Conservation (phyloP, 2,329 filamentous ascomycete species). For the Cercospora sp. region DNA sequence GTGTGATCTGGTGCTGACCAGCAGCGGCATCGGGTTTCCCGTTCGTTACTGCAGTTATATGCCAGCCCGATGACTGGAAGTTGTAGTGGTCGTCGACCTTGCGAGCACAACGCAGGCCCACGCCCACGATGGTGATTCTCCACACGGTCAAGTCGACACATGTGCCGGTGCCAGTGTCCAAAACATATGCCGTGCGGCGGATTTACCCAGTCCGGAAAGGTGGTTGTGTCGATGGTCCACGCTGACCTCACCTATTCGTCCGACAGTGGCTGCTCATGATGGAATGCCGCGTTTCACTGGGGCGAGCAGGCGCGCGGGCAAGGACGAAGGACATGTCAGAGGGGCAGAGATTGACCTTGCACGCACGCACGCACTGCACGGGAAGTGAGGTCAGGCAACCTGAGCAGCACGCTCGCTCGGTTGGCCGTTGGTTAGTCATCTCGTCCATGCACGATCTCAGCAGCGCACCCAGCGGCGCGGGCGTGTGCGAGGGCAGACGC, state of each 20-base stretch:
- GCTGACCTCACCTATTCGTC: slow-evolving; percentile 13
- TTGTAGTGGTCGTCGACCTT: background rate
- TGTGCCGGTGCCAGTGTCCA: background rate
- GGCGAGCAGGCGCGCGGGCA: background rate
- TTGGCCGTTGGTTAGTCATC: background rate
- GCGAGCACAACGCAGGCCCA: background rate
- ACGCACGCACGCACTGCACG: background rate
- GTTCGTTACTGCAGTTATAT: background rate
- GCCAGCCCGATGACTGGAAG: background rate
- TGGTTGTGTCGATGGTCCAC: slow-evolving; percentile 7
- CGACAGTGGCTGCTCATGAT: slow-evolving; percentile 6
- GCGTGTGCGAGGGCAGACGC: background rate
- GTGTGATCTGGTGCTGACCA: background rate
- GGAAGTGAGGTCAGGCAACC: slow-evolving; percentile 13
- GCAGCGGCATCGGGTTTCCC: background rate
- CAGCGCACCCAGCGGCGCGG: background rate
- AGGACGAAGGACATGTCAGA: background rate
- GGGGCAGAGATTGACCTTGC: background rate
- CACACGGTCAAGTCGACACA: slow-evolving; percentile 3
- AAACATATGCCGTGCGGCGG: slow-evolving; percentile 1
- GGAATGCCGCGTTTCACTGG: background rate
- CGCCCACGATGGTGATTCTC: background rate
- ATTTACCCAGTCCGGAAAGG: slow-evolving; percentile 9
- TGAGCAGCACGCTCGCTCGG: slow-evolving; percentile 9
- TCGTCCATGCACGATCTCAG: background rate